These are phyloP conservation scores for Andrographis paniculata DNA, from an alignment of 305 asterid genomes.

Conservation along the genomic window DNA sequence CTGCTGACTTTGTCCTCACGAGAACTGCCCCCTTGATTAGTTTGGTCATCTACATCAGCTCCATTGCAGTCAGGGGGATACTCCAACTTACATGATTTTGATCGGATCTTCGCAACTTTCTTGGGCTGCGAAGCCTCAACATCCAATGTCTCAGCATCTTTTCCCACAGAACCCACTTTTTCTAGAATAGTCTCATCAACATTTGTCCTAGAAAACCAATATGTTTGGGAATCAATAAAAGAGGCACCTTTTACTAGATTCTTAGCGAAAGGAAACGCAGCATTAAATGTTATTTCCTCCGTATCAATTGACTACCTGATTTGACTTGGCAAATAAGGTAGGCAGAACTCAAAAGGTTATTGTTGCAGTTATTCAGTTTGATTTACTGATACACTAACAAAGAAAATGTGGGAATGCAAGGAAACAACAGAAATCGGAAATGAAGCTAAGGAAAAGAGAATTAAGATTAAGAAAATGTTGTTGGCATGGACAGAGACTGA, in stretches of 20 bases:
- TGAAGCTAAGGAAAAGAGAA: neutral
- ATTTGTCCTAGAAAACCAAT: slow-evolving; percentile 32
- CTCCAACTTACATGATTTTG: slow-evolving; percentile 56
- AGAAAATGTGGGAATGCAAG: neutral
- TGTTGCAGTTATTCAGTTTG: slow-evolving; percentile 1
- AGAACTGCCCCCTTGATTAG: slow-evolving; percentile 59
- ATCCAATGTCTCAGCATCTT: slow-evolving; percentile 63
- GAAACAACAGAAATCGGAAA: neutral
- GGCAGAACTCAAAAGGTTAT: slow-evolving; percentile 4
- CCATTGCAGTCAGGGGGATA: slow-evolving; percentile 61
- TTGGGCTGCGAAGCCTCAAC: slow-evolving; percentile 55
- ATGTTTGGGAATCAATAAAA: slow-evolving; percentile 10
- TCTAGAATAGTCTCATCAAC: slow-evolving; percentile 33
- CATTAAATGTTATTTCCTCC: neutral
- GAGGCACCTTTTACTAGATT: neutral
- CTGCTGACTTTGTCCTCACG: slow-evolving; percentile 99
- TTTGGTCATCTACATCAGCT: slow-evolving; percentile 81
- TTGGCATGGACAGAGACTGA: neutral
- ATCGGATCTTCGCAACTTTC: slow-evolving; percentile 57
- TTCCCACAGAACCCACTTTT: slow-evolving; percentile 29
- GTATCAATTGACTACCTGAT: neutral
- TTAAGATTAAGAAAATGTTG: neutral
- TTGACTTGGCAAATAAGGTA: slow-evolving; percentile 7
- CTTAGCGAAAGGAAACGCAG: slow-evolving; percentile 2
- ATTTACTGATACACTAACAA: neutral